A percentile compares a stretch with the other conserved stretches of the same genome.
Evolutionary conservation across 2,329 filamentous ascomycete genomes (phyloP).

Genomic region (Exophiala lecanii-corni): DNA sequence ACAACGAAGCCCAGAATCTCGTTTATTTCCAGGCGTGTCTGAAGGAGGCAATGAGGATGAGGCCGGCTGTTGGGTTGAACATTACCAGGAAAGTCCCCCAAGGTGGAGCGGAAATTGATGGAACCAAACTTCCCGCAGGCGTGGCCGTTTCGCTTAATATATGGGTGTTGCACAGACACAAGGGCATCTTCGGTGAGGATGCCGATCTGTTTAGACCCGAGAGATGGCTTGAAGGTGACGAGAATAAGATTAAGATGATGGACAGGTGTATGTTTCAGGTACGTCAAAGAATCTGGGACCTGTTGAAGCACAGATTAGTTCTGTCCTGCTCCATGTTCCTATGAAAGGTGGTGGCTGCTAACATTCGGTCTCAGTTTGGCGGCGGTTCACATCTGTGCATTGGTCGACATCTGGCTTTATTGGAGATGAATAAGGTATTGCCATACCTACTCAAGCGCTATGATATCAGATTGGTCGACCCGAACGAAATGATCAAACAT

Average conservation of each 20-base stretch:
- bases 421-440: conserved; percentile 58
- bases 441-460: conserved; percentile 53
- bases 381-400: conserved; percentile 54
- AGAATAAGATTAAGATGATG: conserved; percentile 41
- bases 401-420: conserved; percentile 50
- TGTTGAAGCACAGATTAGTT: too few species aligned
- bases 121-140: conserved; percentile 18
- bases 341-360: too few species aligned
- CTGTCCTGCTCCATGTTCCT: too few species aligned
- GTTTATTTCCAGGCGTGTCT: conserved; percentile 24
- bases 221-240: conserved; percentile 37
- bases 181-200: conserved; percentile 37
- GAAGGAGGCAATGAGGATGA: conserved; percentile 26
- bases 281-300: conserved; percentile 11
- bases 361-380: conserved; percentile 46
- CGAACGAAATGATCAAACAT: conserved; percentile 47
- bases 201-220: conserved; percentile 41
- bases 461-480: conserved; percentile 50
- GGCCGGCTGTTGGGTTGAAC: conserved; percentile 27
- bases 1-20: conserved; percentile 21
- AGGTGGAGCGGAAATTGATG: conserved; percentile 21
- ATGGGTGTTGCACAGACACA: conserved; percentile 41
- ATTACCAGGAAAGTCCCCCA: conserved; percentile 28
- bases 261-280: conserved; percentile 56
- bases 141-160: conserved; percentile 26